A percentile compares a stretch with the other conserved stretches of the same genome.
phyloP scores from a whole-genome alignment of 2,329 filamentous ascomycete genomes.

The Cercospora zeina region DNA sequence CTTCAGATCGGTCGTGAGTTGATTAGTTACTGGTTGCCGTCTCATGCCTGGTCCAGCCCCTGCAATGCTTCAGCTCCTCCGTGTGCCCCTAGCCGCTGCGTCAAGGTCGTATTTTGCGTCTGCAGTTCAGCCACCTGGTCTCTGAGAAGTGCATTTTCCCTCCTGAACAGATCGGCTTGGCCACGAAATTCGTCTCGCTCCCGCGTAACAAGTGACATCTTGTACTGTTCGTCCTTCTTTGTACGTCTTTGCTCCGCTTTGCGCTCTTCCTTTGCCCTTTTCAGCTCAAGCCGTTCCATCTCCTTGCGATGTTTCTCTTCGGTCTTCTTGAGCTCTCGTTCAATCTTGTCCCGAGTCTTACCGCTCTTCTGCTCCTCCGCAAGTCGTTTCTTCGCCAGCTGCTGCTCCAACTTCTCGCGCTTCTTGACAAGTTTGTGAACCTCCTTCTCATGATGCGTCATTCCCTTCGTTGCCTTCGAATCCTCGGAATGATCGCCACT shows the following conservation, averaged over 20 bases:
- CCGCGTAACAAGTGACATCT: conserved; percentile 49
- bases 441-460: conserved; percentile 58
- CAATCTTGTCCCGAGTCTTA: conserved; percentile 67
- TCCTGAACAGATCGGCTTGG: conserved; percentile 50
- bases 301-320: conserved; percentile 65
- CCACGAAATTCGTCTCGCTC: conserved; percentile 51
- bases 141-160: conserved; percentile 54
- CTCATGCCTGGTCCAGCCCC: conserved; percentile 25
- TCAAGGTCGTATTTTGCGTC: conserved; percentile 58
- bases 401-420: conserved; percentile 63
- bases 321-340: conserved; percentile 63
- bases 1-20: conserved; percentile 8
- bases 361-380: conserved; percentile 54
- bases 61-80: conserved; percentile 38
- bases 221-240: conserved; percentile 51
- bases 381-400: conserved; percentile 58
- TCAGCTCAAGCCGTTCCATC: conserved; percentile 55
- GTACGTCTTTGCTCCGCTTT: conserved; percentile 50
- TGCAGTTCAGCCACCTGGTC: conserved; percentile 58
- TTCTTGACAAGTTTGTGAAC: conserved; percentile 63
- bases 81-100: conserved; percentile 43
- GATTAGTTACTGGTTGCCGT: conserved; percentile 16
- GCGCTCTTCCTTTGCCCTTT: conserved; percentile 40
- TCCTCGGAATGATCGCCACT: conserved; percentile 28
- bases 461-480: conserved; percentile 19